Evolutionary conservation across 306 rosid species (phyloP).

Genomic region (Dryas drummondii): DNA sequence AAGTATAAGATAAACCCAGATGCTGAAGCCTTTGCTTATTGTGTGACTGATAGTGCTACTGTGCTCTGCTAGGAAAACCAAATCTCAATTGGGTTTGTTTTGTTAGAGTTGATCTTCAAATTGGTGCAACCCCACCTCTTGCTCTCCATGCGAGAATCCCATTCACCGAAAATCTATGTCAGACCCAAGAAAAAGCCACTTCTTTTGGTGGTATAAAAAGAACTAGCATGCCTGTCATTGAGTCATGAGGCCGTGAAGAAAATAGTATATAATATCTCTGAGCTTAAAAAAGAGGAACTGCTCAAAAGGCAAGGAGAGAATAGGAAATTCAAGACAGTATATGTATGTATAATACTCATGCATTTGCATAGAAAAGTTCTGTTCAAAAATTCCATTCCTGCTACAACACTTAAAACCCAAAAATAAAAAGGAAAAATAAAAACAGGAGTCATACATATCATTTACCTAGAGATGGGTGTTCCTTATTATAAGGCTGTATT

Average conservation of each 20-base stretch:
- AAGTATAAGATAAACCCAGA: constrained; percentile 22
- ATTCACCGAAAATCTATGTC: constrained; percentile 63
- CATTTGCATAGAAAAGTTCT: constrained; percentile 36
- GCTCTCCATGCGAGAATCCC: constrained; percentile 66
- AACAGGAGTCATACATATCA: constrained; percentile 21
- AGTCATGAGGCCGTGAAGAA: constrained; percentile 45
- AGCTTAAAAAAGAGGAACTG: constrained; percentile 20
- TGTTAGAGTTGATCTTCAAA: constrained; percentile 48
- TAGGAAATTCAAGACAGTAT: constrained; percentile 39
- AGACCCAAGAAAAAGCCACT: constrained; percentile 46
- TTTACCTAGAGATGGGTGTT: constrained; percentile 20
- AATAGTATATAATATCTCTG: constrained; percentile 34
- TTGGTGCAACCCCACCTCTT: constrained; percentile 37
- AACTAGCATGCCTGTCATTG: constrained; percentile 80
- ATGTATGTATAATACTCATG: constrained; percentile 34
- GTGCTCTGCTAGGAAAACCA: constrained; percentile 15
- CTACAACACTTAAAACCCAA: neutral
- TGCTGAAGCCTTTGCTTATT: constrained; percentile 27
- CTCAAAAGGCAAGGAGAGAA: constrained; percentile 36
- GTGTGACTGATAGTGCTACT: constrained; percentile 27
- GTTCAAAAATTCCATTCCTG: constrained; percentile 10
- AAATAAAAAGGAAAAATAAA: neutral
- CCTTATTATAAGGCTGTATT: neutral
- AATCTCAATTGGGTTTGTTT: constrained; percentile 33
- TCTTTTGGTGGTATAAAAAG: constrained; percentile 47